Conservation (phyloP, 1,139 yeast genomes). For the Diutina pseudorugosa region DNA sequence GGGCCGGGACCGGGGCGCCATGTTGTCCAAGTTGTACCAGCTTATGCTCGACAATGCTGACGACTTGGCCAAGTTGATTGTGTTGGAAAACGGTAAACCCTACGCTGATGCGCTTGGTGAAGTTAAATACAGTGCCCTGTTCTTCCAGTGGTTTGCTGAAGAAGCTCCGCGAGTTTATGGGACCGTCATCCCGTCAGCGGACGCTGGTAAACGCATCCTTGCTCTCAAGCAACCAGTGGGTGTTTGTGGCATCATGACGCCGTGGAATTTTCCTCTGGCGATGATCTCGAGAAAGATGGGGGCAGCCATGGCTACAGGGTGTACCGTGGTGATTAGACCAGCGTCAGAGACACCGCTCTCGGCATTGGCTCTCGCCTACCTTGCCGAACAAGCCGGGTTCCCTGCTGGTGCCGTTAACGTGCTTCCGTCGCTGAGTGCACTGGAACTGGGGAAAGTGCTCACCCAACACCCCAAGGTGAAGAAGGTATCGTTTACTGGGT, state of each 20-base stretch:
- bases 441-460: constrained; percentile 51
- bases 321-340: constrained; percentile 83
- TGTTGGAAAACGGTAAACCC: constrained; percentile 82
- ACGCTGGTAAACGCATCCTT: constrained; percentile 43
- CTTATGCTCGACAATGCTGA: constrained; percentile 54
- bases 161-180: constrained; percentile 76
- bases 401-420: constrained; percentile 77
- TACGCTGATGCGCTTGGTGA: constrained; percentile 69
- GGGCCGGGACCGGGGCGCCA: constrained; percentile 52
- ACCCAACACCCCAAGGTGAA: constrained; percentile 26
- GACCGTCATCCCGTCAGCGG: constrained; percentile 54
- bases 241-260: constrained; percentile 46
- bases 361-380: constrained; percentile 68
- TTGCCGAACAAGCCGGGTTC: constrained; percentile 70
- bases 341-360: constrained; percentile 83
- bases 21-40: constrained; percentile 47
- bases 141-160: constrained; percentile 80
- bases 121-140: constrained; percentile 63
- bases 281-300: constrained; percentile 90
- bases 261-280: constrained; percentile 94
- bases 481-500: constrained; percentile 85
- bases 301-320: constrained; percentile 89
- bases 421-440: constrained; percentile 39
- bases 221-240: constrained; percentile 47
- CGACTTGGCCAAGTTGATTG: constrained; percentile 61